Conservation (phyloP, 768 basidiomycete species). For the Fomitopsis serialis region DNA sequence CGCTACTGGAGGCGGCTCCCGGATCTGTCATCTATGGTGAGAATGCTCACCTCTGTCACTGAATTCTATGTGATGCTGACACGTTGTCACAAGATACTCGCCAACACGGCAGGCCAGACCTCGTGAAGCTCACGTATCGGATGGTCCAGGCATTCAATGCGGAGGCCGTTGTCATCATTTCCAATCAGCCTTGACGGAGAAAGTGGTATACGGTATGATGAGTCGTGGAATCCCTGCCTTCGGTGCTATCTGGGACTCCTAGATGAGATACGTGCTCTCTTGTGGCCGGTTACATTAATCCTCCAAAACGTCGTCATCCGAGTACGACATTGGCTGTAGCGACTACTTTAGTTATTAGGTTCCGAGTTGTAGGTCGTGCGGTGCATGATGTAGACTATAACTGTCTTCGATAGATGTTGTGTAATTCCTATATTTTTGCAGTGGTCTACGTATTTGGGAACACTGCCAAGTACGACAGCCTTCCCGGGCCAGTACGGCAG, state of each 20-base stretch:
- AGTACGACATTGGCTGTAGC: too few species aligned
- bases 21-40: conserved; percentile 50
- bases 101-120: conserved; percentile 26
- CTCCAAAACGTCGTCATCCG: not conserved
- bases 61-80: not conserved
- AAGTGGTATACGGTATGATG: conserved; percentile 50
- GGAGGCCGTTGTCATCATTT: conserved; percentile 49
- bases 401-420: not conserved
- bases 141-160: conserved; percentile 27
- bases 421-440: too few species aligned
- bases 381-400: not conserved
- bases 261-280: not conserved
- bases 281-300: not conserved
- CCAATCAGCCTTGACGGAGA: conserved; percentile 45
- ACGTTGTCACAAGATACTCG: conserved; percentile 17
- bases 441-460: too few species aligned
- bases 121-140: conserved; percentile 25
- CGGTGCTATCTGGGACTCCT: conserved; percentile 55
- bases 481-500: too few species aligned
- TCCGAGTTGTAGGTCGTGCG: not conserved
- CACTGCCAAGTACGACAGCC: too few species aligned
- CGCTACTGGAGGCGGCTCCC: conserved; percentile 42
- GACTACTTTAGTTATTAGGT: too few species aligned
- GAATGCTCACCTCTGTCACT: not conserved
- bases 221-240: conserved; percentile 51